Conservation (phyloP, 306 rosid genomes). For the Medicago truncatula region MtrunA17r5.0-ANR NC_053043.1:49007001-49007500, state of each 20-base stretch:
- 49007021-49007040: constrained; percentile 1
- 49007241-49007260: not conserved
- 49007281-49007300: not conserved
- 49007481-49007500: not conserved
- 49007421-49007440: too few relatives aligned
- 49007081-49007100: not conserved
- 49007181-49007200: not conserved
- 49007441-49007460: too few relatives aligned
- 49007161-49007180: constrained; percentile 9
- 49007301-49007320: constrained; percentile 1
- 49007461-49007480: not conserved
- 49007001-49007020: constrained; percentile 18
- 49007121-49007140: not conserved
- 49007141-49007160: constrained; percentile 6
- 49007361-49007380: not conserved
- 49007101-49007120: constrained; percentile 2
- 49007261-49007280: not conserved
- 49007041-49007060: not conserved
- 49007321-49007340: not conserved
- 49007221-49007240: not conserved
- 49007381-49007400: not conserved
- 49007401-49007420: not conserved
- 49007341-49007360: not conserved
- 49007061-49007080: not conserved
- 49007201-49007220: not conserved